Base-by-base conservation (phyloP, 2,329 filamentous ascomycete species). In the Epichloe baconii region DNA sequence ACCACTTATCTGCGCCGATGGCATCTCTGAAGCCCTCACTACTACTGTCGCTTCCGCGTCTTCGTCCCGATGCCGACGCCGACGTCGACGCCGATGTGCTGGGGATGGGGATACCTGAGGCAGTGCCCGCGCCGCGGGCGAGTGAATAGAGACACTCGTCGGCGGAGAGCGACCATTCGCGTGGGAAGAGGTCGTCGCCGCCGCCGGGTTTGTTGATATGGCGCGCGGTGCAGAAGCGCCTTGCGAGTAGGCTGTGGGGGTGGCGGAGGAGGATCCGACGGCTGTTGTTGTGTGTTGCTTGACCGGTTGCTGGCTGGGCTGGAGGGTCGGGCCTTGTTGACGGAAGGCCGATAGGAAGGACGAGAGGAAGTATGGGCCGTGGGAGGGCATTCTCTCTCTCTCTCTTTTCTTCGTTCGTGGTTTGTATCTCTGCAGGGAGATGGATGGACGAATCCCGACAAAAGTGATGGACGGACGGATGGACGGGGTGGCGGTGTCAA, bases 1-100 rank as follows among this genome's bases (percentile, higher is more conserved):
- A 90, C 83, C 85, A 88, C 68, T 86, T 88, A 57, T 90, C 86
- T 1, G 79, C 77, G 2, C 83, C 84, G 47, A 81, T 66, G 37
- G 82, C 82, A 54, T 89, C 85, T 49, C 84, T 73, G 64, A 89
- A 89, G 2, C 85, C 86, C 61, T 89, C 86, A 49, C 77, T 82
- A 55, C 79, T 85, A 66, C 82, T 87, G 58, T 89, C 85, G 58
- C 83, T 88, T 26, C 85, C 86, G 51, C 86, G 74, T 51, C 84
- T 73, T 14, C 73, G 68, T 1, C 57, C 53, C 12, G 66, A 61
- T 10, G 59, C 57, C 14, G 60, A 61, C 8, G 66, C 53, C 12
- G 66, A 61, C 10, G 59, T 56, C 14, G 60, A 61, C 8, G 66
- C 57, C 14, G 60, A 61, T 7, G 66, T 70, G 38, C 71, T 72